Percentiles rank a stretch among this genome's conserved stretches.
phyloP scores from a whole-genome alignment of 768 basidiomycete genomes.

The Pleurotus citrinopileatus region DNA sequence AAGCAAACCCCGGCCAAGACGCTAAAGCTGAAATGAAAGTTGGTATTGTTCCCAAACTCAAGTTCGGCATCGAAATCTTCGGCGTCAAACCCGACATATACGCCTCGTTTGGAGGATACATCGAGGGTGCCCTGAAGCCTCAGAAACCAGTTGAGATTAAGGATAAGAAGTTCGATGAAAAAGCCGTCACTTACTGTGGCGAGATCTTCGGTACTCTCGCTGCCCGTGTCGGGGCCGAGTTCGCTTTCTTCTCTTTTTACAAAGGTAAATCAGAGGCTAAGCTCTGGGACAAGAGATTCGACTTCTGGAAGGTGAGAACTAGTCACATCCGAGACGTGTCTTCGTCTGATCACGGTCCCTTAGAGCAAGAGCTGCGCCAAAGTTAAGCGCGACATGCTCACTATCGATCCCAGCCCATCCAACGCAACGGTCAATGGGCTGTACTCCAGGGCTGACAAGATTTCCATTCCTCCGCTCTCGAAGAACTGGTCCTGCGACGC shows the following conservation, averaged over 20 bases:
- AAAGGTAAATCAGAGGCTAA: background rate
- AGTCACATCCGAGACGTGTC: background rate
- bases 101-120: background rate
- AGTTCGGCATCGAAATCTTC: background rate
- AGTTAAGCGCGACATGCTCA: background rate
- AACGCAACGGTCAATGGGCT: background rate
- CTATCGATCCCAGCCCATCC: background rate
- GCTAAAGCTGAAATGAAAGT: background rate
- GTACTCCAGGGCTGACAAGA: background rate
- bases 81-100: background rate
- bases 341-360: background rate
- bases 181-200: background rate
- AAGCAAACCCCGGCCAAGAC: background rate
- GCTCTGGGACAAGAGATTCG: slow-evolving; percentile 6
- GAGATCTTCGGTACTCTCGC: background rate
- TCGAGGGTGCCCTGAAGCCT: background rate
- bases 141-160: background rate
- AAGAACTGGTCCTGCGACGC: background rate
- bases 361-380: background rate
- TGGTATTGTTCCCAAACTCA: slow-evolving; percentile 7
- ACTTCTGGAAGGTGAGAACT: slow-evolving; percentile 6
- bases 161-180: slow-evolving; percentile 6
- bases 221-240: background rate
- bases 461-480: background rate
- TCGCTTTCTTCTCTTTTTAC: background rate